Base-by-base conservation (phyloP, 371 early-diverging fungal species). In the Lichtheimia corymbifera region DNA sequence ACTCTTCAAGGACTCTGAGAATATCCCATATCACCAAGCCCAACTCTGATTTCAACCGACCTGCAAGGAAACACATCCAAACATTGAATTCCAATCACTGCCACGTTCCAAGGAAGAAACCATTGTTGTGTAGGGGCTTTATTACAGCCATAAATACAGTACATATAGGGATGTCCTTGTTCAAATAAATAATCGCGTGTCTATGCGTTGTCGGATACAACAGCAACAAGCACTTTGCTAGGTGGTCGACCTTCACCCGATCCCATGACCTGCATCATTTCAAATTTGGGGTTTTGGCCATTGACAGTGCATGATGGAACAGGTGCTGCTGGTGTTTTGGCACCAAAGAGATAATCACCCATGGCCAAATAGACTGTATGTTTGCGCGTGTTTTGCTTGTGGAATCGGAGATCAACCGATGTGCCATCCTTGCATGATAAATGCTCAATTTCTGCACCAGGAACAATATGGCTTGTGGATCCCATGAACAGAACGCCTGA, bases 381-480 rank as follows among this genome's bases (percentile, higher is more conserved):
- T 13, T 58, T 27, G 17, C 76, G 56, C 13, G 57, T 58, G 17
- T 73, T 72, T 24, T 70, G 67, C 13, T 59, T 15, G 11, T 63
- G 51, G 47, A 67, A 66, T 5, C 25, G 22, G 17, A 70, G 43
- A 25, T 70, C 25, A 5, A 56, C 30, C n/a, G 61, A 58, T 11
- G 35, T 9, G 35, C 11, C 35, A 11, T 35, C 35, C 2, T 35
- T 35, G 35, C 35, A 35, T 35, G 35, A 35, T 35, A 35, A 35
- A 18, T 58, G 57, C 27, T 51, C 43, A 1, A 81, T 43, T 55
- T 81, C 82, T 20, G 73, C 64, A 20, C 79, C 82, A 49, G 82
- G 82, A 0, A 81, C 72, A 43, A 81, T 78, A 53, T 81, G 82
- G 30, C 75, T 70, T 2, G 64, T 63, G 1, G 82, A 68, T 7